Conservation (phyloP, 2,329 filamentous ascomycete genomes). For the Cercospora zeina region DNA sequence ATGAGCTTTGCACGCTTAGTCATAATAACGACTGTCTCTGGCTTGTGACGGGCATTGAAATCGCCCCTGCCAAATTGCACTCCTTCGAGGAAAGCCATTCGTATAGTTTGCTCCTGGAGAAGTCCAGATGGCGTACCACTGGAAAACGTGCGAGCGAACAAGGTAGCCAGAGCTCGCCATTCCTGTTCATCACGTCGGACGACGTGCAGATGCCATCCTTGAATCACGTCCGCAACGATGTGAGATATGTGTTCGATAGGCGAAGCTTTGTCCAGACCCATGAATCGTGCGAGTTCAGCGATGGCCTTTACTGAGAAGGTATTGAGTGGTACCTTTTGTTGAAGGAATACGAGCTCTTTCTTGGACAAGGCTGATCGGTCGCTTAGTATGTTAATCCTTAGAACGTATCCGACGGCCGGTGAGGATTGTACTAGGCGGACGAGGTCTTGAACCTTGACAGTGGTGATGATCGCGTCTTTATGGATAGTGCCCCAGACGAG, state of each 20-base stretch:
- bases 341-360: not conserved
- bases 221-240: conserved; percentile 23
- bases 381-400: not conserved
- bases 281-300: conserved; percentile 9
- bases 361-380: not conserved
- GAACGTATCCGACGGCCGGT: not conserved
- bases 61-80: conserved; percentile 17
- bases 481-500: conserved; percentile 23
- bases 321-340: not conserved
- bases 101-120: not conserved
- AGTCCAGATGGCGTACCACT: not conserved
- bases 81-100: conserved; percentile 23
- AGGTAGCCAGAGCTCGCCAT: conserved; percentile 12
- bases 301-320: conserved; percentile 11
- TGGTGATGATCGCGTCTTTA: conserved; percentile 20
- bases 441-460: conserved; percentile 22
- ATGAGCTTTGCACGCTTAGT: conserved; percentile 13
- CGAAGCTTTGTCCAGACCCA: conserved; percentile 7
- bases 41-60: conserved; percentile 16
- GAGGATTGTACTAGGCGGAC: not conserved
- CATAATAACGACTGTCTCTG: conserved; percentile 12
- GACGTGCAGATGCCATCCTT: conserved; percentile 21
- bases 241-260: conserved; percentile 17
- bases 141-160: not conserved
- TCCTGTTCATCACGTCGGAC: not conserved